Evolutionary conservation across 306 rosid species (phyloP), one percentile per base, ranked within the genome.

Genomic region (Mucuna pruriens): DNA sequence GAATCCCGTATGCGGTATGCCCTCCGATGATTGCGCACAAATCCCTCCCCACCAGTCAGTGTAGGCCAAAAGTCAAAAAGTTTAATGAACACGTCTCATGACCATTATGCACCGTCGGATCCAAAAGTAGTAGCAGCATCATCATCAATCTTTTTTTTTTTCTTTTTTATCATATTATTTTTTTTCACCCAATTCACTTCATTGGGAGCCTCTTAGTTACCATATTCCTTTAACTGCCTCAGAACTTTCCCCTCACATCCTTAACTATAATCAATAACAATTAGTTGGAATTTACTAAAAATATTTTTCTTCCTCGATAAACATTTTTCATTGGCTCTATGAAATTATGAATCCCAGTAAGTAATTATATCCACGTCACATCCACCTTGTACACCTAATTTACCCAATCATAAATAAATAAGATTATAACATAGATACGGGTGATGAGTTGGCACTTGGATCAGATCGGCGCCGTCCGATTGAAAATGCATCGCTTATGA

Each of bases 11-110:
- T n/a, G n/a, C n/a, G 0, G 11, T 9, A 57, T 26, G 16, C 36
- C 57, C 61, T 78, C 76, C 76, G 83, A 29, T 55, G 48, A 79
- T 79, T 79, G 83, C 83, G 83, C 77, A 31, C 55, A 11, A 25
- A 55, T 55, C 20, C 5, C 6, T 52, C 44, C 55, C 52, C 54
- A 38, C 72, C 5, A 10, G 10, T 8, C 26, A 20, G 0, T 22
- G 46, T 26, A 9, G 33, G 19, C n/a, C 67, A 15, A 23, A 54
- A 52, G 69, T 78, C 69, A 39, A 68, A 61, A 79, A 40, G 45
- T 17, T 40, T 4, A 39, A 3, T n/a, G 9, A 66, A 66, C 57
- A 40, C 82, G 38, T 17, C 23, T n/a, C 33, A 23, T 8, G 55
- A 78, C 67, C 57, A 65, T 34, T 61, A 52, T 77, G 4, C 65